These are phyloP conservation scores for Myriosclerotinia duriaeana DNA, from an alignment of 2,329 filamentous ascomycete species.

Conservation along the genomic window DNA sequence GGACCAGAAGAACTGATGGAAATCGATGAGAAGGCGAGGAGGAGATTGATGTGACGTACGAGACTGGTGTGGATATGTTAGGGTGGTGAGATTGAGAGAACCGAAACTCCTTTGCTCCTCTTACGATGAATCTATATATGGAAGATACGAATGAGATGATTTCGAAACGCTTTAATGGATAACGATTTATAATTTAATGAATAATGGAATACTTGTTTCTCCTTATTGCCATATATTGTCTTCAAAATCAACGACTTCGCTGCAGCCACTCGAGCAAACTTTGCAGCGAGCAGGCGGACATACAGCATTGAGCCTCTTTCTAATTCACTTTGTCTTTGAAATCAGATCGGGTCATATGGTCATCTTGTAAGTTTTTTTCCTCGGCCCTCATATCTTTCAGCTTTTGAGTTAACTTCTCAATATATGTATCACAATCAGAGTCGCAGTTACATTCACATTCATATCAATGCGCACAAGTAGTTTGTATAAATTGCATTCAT, in stretches of 20 bases:
- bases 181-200: not conserved
- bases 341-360: not conserved
- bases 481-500: not conserved
- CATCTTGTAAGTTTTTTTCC: not conserved
- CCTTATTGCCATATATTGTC: not conserved
- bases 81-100: not conserved
- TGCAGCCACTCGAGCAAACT: rapidly evolving
- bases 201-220: not conserved
- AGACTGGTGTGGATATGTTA: not conserved
- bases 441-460: not conserved
- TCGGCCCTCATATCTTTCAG: not conserved
- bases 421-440: not conserved
- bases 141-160: not conserved
- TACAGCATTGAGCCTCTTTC: not conserved
- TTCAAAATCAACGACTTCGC: not conserved
- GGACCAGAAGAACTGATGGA: not conserved
- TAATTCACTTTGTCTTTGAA: not conserved
- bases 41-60: not conserved
- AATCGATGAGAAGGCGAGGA: not conserved
- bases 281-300: not conserved
- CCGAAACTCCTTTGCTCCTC: not conserved
- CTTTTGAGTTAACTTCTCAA: not conserved
- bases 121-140: not conserved
- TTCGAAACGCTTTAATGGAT: not conserved
- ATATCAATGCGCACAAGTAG: not conserved